Conservation (phyloP, 1,139 yeast species). For the Yamadazyma sp. region DNA sequence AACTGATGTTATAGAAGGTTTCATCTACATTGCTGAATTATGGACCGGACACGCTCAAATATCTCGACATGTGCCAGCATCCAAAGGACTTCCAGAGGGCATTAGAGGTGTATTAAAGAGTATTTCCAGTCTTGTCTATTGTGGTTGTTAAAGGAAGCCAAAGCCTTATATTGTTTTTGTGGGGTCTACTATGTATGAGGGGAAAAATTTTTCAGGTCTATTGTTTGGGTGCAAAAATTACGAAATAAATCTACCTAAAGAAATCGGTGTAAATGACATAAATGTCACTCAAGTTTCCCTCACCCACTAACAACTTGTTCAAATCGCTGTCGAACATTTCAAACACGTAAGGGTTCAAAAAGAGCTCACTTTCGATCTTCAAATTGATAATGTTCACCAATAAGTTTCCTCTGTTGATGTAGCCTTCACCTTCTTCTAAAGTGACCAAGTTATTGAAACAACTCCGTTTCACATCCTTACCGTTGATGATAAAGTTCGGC, state of each 20-base stretch:
- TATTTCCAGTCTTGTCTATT: too few relatives aligned
- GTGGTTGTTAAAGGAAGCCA: too few relatives aligned
- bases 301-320: slow-evolving; percentile 12
- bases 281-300: slow-evolving; percentile 12
- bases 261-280: slow-evolving; percentile 5
- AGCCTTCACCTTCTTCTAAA: slow-evolving; percentile 35
- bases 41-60: too few relatives aligned
- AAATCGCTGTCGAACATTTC: slow-evolving; percentile 13
- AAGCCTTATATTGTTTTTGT: too few relatives aligned
- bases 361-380: slow-evolving; percentile 43
- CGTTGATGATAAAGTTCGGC: slow-evolving; percentile 33
- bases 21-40: too few relatives aligned
- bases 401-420: slow-evolving; percentile 47
- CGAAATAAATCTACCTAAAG: not conserved
- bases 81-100: too few relatives aligned
- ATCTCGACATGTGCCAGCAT: too few relatives aligned
- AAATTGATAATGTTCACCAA: slow-evolving; percentile 58
- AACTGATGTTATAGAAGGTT: too few relatives aligned
- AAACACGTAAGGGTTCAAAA: slow-evolving; percentile 21
- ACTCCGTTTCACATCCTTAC: slow-evolving; percentile 40
- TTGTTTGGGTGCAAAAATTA: too few relatives aligned
- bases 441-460: slow-evolving; percentile 55
- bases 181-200: too few relatives aligned
- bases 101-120: too few relatives aligned
- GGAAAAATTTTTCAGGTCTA: too few relatives aligned